Conservation (phyloP, 495 filamentous ascomycete species). For the Aspergillus wentii region DNA sequence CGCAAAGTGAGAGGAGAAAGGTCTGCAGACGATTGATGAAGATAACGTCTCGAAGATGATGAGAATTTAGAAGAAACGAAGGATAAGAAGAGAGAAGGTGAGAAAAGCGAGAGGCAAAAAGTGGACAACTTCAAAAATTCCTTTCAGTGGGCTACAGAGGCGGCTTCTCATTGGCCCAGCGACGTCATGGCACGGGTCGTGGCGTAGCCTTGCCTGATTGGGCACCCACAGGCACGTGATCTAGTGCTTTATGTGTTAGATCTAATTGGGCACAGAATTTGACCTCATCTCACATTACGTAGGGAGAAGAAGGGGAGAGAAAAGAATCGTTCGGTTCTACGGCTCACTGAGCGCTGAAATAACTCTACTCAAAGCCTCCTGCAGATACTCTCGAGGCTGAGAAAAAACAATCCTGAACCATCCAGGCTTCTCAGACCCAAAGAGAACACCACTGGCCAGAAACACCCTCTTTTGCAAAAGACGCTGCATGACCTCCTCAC, state of each 20-base stretch:
- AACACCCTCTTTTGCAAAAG: conserved; percentile 39
- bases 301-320: no score
- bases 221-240: conserved; percentile 19
- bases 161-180: conserved; percentile 25
- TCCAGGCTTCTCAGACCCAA: conserved; percentile 41
- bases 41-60: not conserved
- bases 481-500: conserved; percentile 20
- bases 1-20: no score
- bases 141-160: conserved; percentile 21
- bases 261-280: no score
- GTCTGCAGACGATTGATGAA: no score
- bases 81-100: conserved; percentile 2
- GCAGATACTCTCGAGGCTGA: conserved; percentile 28
- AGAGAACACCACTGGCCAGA: conserved; percentile 35
- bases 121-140: conserved; percentile 17
- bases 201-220: conserved; percentile 20
- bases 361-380: conserved; percentile 40
- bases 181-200: conserved; percentile 26
- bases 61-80: conserved; percentile 4
- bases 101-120: conserved; percentile 9
- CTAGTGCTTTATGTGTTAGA: conserved; percentile 11
- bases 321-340: no score
- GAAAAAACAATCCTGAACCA: conserved; percentile 51
- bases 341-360: no score
- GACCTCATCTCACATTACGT: no score